Conservation (phyloP, 164 flowering plant genomes). For the Taxillus chinensis region DNA sequence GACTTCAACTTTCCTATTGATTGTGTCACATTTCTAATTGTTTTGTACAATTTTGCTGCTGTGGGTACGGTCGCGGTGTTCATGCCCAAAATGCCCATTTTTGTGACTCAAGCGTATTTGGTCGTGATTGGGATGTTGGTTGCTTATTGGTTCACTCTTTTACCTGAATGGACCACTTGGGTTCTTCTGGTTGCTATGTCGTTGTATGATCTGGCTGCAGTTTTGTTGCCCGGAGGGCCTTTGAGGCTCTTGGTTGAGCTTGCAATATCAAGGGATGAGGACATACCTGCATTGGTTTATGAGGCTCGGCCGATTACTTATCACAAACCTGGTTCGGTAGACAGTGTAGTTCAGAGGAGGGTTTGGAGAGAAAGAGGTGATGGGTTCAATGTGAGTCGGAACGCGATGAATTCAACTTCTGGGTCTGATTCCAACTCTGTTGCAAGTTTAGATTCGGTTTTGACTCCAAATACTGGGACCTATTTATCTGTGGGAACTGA, state of each 20-base stretch:
- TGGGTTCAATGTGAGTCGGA: constrained; percentile 13
- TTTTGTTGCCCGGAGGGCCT: constrained; percentile 94
- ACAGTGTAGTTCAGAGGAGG: constrained; percentile 41
- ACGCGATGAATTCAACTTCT: constrained; percentile 6
- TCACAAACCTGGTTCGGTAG: constrained; percentile 17
- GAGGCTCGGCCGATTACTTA: constrained; percentile 75
- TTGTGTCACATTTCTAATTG: constrained; percentile 46
- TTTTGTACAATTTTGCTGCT: constrained; percentile 69
- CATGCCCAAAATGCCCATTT: constrained; percentile 61
- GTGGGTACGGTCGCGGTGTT: constrained; percentile 83
- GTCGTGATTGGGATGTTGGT: constrained; percentile 87
- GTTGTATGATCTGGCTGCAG: constrained; percentile 96
- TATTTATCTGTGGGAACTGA: constrained; percentile 10
- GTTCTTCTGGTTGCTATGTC: constrained; percentile 79
- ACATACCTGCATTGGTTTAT: constrained; percentile 95
- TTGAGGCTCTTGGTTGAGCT: constrained; percentile 90
- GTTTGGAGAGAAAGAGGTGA: constrained; percentile 51
- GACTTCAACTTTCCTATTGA: constrained; percentile 53
- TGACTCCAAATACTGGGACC: constrained; percentile 14
- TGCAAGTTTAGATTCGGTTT: constrained; percentile 10
- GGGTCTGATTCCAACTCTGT: constrained; percentile 6
- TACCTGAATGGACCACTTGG: constrained; percentile 99
- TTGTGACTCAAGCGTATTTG: constrained; percentile 74
- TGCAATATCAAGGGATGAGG: constrained; percentile 89
- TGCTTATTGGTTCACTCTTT: constrained; percentile 86